Evolutionary conservation across 2,329 filamentous ascomycete species (phyloP).

Genomic region (Clonostachys chloroleuca): DNA sequence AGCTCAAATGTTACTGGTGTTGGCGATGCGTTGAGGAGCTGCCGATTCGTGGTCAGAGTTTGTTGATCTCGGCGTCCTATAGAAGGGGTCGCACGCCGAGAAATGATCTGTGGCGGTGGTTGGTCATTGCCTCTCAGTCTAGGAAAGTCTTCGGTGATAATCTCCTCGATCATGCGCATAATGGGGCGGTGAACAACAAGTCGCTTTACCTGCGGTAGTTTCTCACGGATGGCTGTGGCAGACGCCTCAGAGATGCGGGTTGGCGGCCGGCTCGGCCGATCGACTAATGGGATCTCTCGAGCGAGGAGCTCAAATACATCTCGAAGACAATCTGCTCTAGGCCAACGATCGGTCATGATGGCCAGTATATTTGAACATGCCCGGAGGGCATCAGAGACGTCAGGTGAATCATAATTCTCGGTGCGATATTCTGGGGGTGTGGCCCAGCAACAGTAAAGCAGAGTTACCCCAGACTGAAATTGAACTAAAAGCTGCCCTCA

Average conservation of each 20-base stretch:
- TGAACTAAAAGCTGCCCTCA: constrained; percentile 12
- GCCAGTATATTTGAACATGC: constrained; percentile 26
- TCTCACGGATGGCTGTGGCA: constrained; percentile 4
- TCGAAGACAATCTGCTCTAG: constrained; percentile 22
- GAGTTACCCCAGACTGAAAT: constrained; percentile 25
- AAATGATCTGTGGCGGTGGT: background rate
- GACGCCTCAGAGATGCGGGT: constrained; percentile 3
- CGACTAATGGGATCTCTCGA: constrained; percentile 10
- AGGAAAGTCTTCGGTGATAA: constrained; percentile 6
- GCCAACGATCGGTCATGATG: constrained; percentile 26
- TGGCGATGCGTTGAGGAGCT: background rate
- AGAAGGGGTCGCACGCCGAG: background rate
- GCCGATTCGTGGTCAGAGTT: background rate
- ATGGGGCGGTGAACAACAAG: constrained; percentile 4
- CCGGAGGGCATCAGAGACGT: constrained; percentile 23
- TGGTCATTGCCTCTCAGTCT: constrained; percentile 1
- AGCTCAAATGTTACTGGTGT: constrained; percentile 2
- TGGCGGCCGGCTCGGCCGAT: constrained; percentile 4
- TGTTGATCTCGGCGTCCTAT: background rate
- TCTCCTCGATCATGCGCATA: constrained; percentile 6
- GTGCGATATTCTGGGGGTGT: constrained; percentile 20
- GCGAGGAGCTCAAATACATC: constrained; percentile 26
- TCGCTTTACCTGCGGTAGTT: constrained; percentile 6
- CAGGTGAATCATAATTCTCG: constrained; percentile 15
- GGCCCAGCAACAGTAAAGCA: constrained; percentile 27